A percentile compares a stretch with the other conserved stretches of the same genome.
Evolutionary conservation across 805 yeast genomes (phyloP).

Genomic region (Candida awuae): DNA sequence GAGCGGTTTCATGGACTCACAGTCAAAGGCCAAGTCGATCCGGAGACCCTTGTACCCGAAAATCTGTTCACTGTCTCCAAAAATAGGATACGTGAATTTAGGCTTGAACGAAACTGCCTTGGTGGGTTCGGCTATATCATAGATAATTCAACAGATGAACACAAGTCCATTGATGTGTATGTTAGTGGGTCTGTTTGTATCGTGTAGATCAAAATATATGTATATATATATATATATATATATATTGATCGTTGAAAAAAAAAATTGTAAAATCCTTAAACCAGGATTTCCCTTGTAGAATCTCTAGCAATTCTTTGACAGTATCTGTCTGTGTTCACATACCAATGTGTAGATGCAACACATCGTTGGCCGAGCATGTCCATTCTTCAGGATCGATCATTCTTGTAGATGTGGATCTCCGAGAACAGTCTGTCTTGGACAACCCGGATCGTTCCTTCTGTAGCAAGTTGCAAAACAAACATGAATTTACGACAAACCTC

Average conservation of each 20-base stretch:
- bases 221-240: too few relatives aligned
- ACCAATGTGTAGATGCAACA: slow-evolving; percentile 43
- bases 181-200: too few relatives aligned
- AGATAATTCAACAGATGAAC: neutral
- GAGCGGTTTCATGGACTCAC: slow-evolving; percentile 65
- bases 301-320: too few relatives aligned
- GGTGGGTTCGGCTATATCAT: slow-evolving; percentile 38
- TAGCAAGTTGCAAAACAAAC: slow-evolving; percentile 3
- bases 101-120: slow-evolving; percentile 67
- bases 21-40: slow-evolving; percentile 66
- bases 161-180: too few relatives aligned
- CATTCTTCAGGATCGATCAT: slow-evolving; percentile 36
- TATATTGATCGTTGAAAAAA: too few relatives aligned
- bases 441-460: neutral
- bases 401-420: neutral
- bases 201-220: too few relatives aligned
- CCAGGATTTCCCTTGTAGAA: too few relatives aligned
- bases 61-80: slow-evolving; percentile 83
- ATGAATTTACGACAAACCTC: slow-evolving; percentile 3
- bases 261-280: too few relatives aligned
- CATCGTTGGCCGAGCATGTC: slow-evolving; percentile 69
- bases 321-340: too few relatives aligned
- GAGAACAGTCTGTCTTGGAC: neutral
- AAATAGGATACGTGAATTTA: slow-evolving; percentile 82
- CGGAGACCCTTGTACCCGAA: slow-evolving; percentile 72